Percentiles rank a stretch among this genome's conserved stretches.
phyloP scores from a whole-genome alignment of 257 asterid genomes.

The Penstemon eatonii region DNA sequence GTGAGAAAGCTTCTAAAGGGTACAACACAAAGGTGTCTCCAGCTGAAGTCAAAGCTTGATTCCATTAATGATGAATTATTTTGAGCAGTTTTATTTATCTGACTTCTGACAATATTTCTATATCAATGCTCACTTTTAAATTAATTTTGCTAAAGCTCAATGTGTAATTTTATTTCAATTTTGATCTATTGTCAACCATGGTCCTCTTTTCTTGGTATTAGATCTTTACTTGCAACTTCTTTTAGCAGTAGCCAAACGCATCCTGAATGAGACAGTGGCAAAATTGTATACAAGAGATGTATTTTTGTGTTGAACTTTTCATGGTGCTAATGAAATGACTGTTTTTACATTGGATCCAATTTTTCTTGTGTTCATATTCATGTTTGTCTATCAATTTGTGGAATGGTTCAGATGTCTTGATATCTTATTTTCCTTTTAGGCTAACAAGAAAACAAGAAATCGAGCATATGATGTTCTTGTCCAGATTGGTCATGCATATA shows the following conservation, averaged over 20 bases:
- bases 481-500: slow-evolving; percentile 88
- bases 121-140: too few relatives aligned
- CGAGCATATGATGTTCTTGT: slow-evolving; percentile 93
- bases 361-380: neutral
- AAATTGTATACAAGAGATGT: neutral
- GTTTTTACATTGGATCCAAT: neutral
- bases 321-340: neutral
- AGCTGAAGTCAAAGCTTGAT: too few relatives aligned
- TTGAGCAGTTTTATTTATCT: too few relatives aligned
- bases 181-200: neutral
- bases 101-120: too few relatives aligned
- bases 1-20: too few relatives aligned
- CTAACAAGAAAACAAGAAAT: slow-evolving; percentile 87
- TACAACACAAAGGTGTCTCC: too few relatives aligned
- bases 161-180: neutral
- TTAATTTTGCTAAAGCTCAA: neutral
- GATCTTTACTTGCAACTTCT: neutral
- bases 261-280: neutral
- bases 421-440: slow-evolving; percentile 42
- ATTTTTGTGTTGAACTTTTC: neutral
- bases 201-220: neutral
- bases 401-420: slow-evolving; percentile 22
- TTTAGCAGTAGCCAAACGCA: neutral
- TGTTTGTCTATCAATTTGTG: neutral
- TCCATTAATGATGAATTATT: too few relatives aligned